phyloP scores from a whole-genome alignment of 495 filamentous ascomycete genomes.

The Usnea hakonensis region DNA sequence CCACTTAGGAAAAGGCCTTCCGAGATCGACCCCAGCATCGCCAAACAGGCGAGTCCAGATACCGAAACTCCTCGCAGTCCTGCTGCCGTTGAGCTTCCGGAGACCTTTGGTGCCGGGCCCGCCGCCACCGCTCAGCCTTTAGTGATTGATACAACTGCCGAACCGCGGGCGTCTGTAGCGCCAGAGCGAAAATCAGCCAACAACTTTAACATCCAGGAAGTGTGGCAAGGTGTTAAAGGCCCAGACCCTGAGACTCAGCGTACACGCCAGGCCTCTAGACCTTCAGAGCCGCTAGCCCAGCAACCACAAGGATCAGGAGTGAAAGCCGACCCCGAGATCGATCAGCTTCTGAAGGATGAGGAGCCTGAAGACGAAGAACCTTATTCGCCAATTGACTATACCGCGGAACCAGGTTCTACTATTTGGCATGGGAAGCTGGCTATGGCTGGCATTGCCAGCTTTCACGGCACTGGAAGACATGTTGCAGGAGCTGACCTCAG shows the following conservation, averaged over 20 bases:
- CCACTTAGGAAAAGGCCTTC: conserved; percentile 33
- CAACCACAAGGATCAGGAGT: conserved; percentile 41
- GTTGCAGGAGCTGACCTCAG: conserved; percentile 72
- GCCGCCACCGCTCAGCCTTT: conserved; percentile 32
- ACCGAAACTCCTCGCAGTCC: conserved; percentile 29
- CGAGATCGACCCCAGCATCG: conserved; percentile 35
- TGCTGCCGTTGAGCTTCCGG: conserved; percentile 26
- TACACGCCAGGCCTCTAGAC: conserved; percentile 35
- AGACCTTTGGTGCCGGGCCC: conserved; percentile 26
- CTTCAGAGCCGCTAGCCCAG: conserved; percentile 33
- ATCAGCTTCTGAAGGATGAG: conserved; percentile 77
- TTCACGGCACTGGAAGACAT: conserved; percentile 69
- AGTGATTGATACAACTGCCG: conserved; percentile 40
- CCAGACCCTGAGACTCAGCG: conserved; percentile 36
- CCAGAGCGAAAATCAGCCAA: conserved; percentile 33
- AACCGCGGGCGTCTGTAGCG: conserved; percentile 28
- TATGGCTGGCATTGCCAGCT: conserved; percentile 69
- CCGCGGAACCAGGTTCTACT: conserved; percentile 49
- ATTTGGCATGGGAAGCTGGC: conserved; percentile 74
- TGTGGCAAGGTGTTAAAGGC: conserved; percentile 58
- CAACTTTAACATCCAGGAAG: conserved; percentile 63
- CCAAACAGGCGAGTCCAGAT: conserved; percentile 27
- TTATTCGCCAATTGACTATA: conserved; percentile 71
- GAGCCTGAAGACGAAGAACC: conserved; percentile 75
- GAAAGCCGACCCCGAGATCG: conserved; percentile 75